These are phyloP conservation scores for Clavispora phyllophila DNA, from an alignment of 805 yeast genomes.

Conservation along the genomic window DNA sequence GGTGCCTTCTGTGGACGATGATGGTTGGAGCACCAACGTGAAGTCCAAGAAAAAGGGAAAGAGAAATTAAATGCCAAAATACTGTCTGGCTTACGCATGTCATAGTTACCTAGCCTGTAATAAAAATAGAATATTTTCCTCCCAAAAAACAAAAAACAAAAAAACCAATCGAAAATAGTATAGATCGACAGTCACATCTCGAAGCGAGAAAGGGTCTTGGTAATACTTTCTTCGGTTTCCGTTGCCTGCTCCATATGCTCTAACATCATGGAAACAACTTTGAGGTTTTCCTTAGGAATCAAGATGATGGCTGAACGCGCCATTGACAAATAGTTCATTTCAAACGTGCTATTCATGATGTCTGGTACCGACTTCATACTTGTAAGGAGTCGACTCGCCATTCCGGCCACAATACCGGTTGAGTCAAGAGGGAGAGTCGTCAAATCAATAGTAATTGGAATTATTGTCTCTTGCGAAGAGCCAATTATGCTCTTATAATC, in stretches of 20 bases:
- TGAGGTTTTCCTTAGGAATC: slow-evolving; percentile 48
- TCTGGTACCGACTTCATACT: slow-evolving; percentile 19
- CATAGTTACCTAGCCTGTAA: not conserved
- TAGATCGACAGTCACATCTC: not conserved
- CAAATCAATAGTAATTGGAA: slow-evolving; percentile 55
- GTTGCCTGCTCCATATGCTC: not conserved
- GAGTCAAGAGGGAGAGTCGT: slow-evolving; percentile 50
- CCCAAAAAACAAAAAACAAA: not conserved
- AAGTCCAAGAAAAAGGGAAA: slow-evolving; percentile 37
- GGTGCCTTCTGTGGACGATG: slow-evolving; percentile 35
- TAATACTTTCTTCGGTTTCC: not conserved
- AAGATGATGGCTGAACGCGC: slow-evolving; percentile 56
- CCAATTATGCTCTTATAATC: slow-evolving; percentile 44
- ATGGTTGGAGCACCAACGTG: slow-evolving; percentile 42
- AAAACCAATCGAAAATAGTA: not conserved
- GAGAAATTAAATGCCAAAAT: slow-evolving; percentile 14
- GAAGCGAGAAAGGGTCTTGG: not conserved
- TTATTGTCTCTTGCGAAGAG: slow-evolving; percentile 49
- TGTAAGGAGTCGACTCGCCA: slow-evolving; percentile 46
- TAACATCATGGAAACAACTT: slow-evolving; percentile 20
- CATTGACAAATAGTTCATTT: slow-evolving; percentile 57
- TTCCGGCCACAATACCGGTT: slow-evolving; percentile 64
- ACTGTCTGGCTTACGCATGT: not conserved
- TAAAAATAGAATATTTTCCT: not conserved
- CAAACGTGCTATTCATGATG: slow-evolving; percentile 25